Conservation (phyloP, 768 basidiomycete species). For the Gelatoporia subvermispora region DNA sequence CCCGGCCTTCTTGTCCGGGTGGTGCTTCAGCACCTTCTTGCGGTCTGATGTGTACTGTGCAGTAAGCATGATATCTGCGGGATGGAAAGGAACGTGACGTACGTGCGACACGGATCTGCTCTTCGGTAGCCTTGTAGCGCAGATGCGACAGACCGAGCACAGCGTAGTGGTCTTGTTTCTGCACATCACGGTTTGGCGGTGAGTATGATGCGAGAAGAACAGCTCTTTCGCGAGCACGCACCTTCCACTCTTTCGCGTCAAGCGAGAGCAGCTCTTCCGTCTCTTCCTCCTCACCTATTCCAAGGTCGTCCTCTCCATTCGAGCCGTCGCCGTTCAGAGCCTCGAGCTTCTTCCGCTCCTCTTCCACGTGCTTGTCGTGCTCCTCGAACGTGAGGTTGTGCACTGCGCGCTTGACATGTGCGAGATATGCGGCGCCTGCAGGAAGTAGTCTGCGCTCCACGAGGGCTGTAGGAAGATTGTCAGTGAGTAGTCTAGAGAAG, state of each 20-base stretch:
- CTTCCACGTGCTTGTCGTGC: slow-evolving; percentile 64
- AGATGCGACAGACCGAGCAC: slow-evolving; percentile 92
- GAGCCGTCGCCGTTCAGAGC: slow-evolving; percentile 43
- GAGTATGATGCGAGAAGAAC: neutral
- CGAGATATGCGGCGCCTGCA: slow-evolving; percentile 84
- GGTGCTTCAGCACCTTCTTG: slow-evolving; percentile 98
- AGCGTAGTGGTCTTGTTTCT: slow-evolving; percentile 99
- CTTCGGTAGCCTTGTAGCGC: slow-evolving; percentile 79
- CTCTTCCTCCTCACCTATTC: slow-evolving; percentile 90
- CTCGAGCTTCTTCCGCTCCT: slow-evolving; percentile 47
- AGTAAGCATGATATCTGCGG: neutral
- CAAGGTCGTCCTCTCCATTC: slow-evolving; percentile 74
- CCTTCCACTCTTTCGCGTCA: slow-evolving; percentile 99
- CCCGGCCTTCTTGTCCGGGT: slow-evolving; percentile 93
- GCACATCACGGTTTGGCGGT: slow-evolving; percentile 2
- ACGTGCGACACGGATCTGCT: slow-evolving; percentile 97
- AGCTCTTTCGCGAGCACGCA: slow-evolving; percentile 25
- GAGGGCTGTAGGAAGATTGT: slow-evolving; percentile 26
- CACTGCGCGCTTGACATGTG: slow-evolving; percentile 70
- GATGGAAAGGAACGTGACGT: slow-evolving; percentile 29
- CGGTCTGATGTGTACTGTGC: slow-evolving; percentile 56
- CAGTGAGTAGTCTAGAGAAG: slow-evolving; percentile 6
- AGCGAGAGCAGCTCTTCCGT: slow-evolving; percentile 55
- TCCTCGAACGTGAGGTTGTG: slow-evolving; percentile 78
- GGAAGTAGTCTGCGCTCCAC: slow-evolving; percentile 61